phyloP scores from a whole-genome alignment of 306 rosid species.

The Castanopsis chinensis region DNA sequence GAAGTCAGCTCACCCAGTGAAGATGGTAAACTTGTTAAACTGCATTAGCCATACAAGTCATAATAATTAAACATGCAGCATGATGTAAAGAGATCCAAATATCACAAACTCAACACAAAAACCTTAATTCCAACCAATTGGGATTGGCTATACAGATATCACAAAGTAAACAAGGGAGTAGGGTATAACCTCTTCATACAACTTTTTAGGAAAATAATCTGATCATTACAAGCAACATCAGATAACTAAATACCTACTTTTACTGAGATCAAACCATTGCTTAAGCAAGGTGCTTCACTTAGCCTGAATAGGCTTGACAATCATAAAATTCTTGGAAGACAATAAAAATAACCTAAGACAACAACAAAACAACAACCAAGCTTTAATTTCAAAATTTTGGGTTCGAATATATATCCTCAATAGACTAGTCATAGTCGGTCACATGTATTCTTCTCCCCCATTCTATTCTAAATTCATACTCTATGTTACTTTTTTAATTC shows the following conservation, averaged over 20 bases:
- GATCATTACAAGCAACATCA: slow-evolving; percentile 2
- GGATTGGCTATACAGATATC: slow-evolving; percentile 1
- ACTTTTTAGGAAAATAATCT: neutral
- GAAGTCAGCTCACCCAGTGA: slow-evolving; percentile 59
- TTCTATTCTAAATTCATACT: too few species aligned
- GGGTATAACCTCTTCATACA: slow-evolving; percentile 1
- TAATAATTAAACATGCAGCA: slow-evolving; percentile 15
- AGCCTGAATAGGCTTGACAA: neutral
- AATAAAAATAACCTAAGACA: neutral
- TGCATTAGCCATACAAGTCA: slow-evolving; percentile 36
- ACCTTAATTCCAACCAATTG: neutral
- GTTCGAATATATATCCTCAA: too few species aligned
- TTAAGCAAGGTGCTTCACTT: slow-evolving; percentile 1
- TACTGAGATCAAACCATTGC: slow-evolving; percentile 2
- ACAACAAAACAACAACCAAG: too few species aligned
- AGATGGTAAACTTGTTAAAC: slow-evolving; percentile 67
- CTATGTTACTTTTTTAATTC: too few species aligned
- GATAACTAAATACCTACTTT: slow-evolving; percentile 1
- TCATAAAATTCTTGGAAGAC: neutral
- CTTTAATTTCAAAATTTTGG: too few species aligned
- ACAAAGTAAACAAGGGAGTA: neutral
- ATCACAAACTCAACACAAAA: neutral
- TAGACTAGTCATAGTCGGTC: too few species aligned
- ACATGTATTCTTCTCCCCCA: too few species aligned
- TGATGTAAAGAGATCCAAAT: neutral